Evolutionary conservation across 139 green algal genomes (phyloP).

Genomic region (Auxenochlorella protothecoides): DNA sequence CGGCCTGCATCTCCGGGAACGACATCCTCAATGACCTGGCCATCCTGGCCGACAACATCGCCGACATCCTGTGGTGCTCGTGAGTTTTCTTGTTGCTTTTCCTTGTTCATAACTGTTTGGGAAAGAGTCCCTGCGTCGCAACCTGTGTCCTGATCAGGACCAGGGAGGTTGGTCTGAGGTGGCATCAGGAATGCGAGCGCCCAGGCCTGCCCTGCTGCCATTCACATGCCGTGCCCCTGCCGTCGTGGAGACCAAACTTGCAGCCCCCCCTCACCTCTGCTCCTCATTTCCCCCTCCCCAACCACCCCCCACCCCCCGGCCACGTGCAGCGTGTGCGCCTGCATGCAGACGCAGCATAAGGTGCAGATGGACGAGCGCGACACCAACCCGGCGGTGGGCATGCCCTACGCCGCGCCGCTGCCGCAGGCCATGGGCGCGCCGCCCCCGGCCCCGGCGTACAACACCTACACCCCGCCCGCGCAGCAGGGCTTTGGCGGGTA

Average conservation of each 20-base stretch:
- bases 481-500: background rate
- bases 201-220: background rate
- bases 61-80: constrained; percentile 76
- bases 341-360: constrained; percentile 86
- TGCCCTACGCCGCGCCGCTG: constrained; percentile 29
- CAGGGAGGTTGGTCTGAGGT: too few species aligned
- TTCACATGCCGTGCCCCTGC: background rate
- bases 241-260: too few species aligned
- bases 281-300: background rate
- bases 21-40: constrained; percentile 52
- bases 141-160: too few species aligned
- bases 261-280: too few species aligned
- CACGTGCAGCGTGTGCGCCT: constrained; percentile 63
- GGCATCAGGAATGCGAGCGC: background rate
- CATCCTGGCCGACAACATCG: constrained; percentile 55
- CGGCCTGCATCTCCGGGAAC: constrained; percentile 61
- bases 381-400: constrained; percentile 11
- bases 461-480: background rate
- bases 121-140: background rate
- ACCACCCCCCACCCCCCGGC: too few species aligned
- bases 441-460: constrained; percentile 9
- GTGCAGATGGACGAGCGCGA: constrained; percentile 72
- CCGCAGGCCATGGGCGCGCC: constrained; percentile 17
- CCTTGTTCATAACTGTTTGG: background rate
- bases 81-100: constrained; percentile 22